A percentile compares a stretch with the other conserved stretches of the same genome.
These are phyloP conservation scores for Leccinum subgranulosum DNA, from an alignment of 768 basidiomycete species.

Conservation along the genomic window DNA sequence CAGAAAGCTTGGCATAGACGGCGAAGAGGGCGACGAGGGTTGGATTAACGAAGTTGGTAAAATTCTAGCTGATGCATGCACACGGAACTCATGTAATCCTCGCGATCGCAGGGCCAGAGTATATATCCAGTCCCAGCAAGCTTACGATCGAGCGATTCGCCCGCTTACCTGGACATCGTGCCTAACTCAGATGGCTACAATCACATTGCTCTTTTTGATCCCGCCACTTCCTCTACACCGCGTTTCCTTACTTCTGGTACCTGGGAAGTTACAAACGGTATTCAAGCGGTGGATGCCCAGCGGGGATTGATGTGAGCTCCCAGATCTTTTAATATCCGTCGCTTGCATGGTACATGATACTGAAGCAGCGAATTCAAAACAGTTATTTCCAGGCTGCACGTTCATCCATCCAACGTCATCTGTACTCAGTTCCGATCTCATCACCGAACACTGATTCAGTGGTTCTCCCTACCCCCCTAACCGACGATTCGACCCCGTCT, in stretches of 20 bases:
- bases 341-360: constrained; percentile 16
- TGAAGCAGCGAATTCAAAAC: constrained; percentile 16
- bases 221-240: constrained; percentile 65
- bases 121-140: constrained; percentile 54
- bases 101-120: constrained; percentile 49
- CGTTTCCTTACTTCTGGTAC: constrained; percentile 81
- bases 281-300: constrained; percentile 67
- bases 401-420: constrained; percentile 78
- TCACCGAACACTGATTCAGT: constrained; percentile 32
- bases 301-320: constrained; percentile 66
- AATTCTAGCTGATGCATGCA: constrained; percentile 1
- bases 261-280: constrained; percentile 84
- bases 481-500: constrained; percentile 48
- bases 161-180: constrained; percentile 88
- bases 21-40: constrained; percentile 86
- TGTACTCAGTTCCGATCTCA: constrained; percentile 80
- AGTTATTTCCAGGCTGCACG: constrained; percentile 90
- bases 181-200: constrained; percentile 81
- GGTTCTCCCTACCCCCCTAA: constrained; percentile 45
- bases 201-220: constrained; percentile 90
- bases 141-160: constrained; percentile 40
- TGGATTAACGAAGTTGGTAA: constrained; percentile 86
- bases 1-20: constrained; percentile 73
- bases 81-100: constrained; percentile 11
- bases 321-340: constrained; percentile 32